phyloP scores from a whole-genome alignment of 1,284 basidiomycete species.

The Ceratorhiza oryzae-sativae region DNA sequence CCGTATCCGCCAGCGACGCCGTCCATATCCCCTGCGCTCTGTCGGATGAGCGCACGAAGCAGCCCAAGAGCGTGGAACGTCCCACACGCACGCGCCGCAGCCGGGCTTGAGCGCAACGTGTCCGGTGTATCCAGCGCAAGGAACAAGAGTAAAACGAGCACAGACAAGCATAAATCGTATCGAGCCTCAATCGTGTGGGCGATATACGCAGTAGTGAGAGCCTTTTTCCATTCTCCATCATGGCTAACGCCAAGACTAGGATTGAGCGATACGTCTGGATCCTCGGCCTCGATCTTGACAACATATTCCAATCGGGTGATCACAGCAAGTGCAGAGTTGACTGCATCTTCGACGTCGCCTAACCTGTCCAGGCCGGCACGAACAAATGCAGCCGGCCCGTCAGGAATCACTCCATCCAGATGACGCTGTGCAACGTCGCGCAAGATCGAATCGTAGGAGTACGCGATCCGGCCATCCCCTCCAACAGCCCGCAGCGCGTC shows the following conservation, averaged over 20 bases:
- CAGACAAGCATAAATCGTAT: slow-evolving; percentile 71
- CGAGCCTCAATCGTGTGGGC: slow-evolving; percentile 68
- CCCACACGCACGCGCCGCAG: slow-evolving; percentile 56
- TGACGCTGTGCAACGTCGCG: slow-evolving; percentile 39
- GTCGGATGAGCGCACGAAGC: slow-evolving; percentile 64
- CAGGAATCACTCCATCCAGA: slow-evolving; percentile 45
- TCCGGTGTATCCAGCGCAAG: slow-evolving; percentile 51
- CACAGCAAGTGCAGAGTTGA: slow-evolving; percentile 65
- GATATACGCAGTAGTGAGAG: slow-evolving; percentile 67
- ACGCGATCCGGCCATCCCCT: slow-evolving; percentile 36
- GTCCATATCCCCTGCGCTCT: slow-evolving; percentile 61
- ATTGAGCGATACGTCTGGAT: slow-evolving; percentile 64
- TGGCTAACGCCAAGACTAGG: slow-evolving; percentile 49
- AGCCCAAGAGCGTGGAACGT: slow-evolving; percentile 78
- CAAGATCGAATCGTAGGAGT: slow-evolving; percentile 38
- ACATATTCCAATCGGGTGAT: slow-evolving; percentile 72
- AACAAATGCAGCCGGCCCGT: slow-evolving; percentile 66
- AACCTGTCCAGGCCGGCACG: slow-evolving; percentile 63
- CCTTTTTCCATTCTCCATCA: slow-evolving; percentile 60
- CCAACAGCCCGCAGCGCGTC: slow-evolving; percentile 28
- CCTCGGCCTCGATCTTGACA: slow-evolving; percentile 65
- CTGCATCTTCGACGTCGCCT: slow-evolving; percentile 62
- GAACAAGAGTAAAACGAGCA: slow-evolving; percentile 75
- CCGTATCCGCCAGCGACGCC: slow-evolving; percentile 25
- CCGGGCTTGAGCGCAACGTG: slow-evolving; percentile 9